Base-by-base conservation (phyloP, 352 stramenopile genomes). In the Pythium rhizo-oryzae region DNA sequence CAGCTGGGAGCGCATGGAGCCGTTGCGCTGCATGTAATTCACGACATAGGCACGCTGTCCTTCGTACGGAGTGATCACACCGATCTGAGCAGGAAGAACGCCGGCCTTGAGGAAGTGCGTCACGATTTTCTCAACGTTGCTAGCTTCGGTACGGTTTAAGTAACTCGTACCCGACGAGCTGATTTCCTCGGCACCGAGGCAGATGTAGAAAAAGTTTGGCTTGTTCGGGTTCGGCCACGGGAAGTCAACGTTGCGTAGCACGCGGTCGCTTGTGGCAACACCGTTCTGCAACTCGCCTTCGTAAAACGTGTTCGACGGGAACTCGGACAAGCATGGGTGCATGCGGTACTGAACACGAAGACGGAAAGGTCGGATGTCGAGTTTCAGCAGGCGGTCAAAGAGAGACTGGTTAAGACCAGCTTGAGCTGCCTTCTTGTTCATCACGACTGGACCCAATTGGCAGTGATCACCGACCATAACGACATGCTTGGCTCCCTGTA, bases 301-400 rank as follows among this genome's bases (percentile, higher is more conserved):
- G 72, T 99, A 99, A 71, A 99, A 99, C 71, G 96, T 98, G 69
- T 99, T 99, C 12, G 96, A 99, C 7, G 97, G 97, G 70, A 99
- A 99, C 77, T 99, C 97, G 0, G 96, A 99, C 53, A 99, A 78
- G 62, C 93, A 98, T 19, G 98, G 98, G 67, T 99, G 98, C 97
- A 99, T 99, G 39, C 98, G 96, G 81, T 99, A 99, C 78, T 99
- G 98, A 8, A 99, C 97, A 54, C 97, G 90, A 16, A 99, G 90
- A 44, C 97, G 96, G 74, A 99, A 98, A 13, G 98, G 98, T 41
- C 94, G 93, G 67, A 99, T 90, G 57, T 97, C 96, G 33, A 99
- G 91, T 62, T 96, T 79, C 12, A 99, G 84, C 8, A 99, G 79
- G 13, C 98, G 94, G 71, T 99, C 98, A 70, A 99, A 99, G 15